phyloP scores from a whole-genome alignment of 1,284 basidiomycete genomes.

The Naganishia cerealis region DNA sequence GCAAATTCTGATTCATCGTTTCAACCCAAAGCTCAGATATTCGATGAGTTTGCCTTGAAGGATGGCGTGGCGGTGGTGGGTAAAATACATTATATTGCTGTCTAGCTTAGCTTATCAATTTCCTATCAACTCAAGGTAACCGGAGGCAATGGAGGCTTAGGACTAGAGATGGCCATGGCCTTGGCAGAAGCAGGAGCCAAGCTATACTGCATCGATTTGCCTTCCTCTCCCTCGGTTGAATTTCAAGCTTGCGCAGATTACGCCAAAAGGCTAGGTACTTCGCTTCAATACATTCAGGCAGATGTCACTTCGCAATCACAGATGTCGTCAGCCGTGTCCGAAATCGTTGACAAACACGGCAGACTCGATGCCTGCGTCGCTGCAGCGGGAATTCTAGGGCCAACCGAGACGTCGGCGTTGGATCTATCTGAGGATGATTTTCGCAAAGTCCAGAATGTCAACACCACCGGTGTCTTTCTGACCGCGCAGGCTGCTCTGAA shows the following conservation, averaged over 20 bases:
- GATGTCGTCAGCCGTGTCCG: constrained; percentile 48
- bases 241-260: constrained; percentile 42
- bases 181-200: constrained; percentile 52
- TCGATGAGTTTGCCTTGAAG: constrained; percentile 51
- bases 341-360: constrained; percentile 45
- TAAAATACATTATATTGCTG: background rate
- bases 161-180: constrained; percentile 52
- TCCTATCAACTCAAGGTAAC: constrained; percentile 36
- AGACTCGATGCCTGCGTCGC: constrained; percentile 51
- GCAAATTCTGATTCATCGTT: constrained; percentile 28
- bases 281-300: constrained; percentile 33
- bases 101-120: background rate
- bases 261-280: constrained; percentile 38
- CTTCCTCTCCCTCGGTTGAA: constrained; percentile 47
- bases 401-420: constrained; percentile 33
- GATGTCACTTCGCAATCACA: constrained; percentile 47
- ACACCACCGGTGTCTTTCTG: constrained; percentile 52
- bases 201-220: constrained; percentile 51
- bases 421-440: constrained; percentile 32
- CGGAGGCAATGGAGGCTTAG: constrained; percentile 51
- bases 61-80: constrained; percentile 47
- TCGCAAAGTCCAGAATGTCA: constrained; percentile 40
- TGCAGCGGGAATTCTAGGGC: constrained; percentile 52
- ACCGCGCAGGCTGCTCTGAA: constrained; percentile 51
- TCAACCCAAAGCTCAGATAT: constrained; percentile 40